Percentiles rank a stretch among this genome's conserved stretches.
These are phyloP conservation scores for Porodaedalea pini DNA, from an alignment of 1,284 basidiomycete species.

Conservation along the genomic window DNA sequence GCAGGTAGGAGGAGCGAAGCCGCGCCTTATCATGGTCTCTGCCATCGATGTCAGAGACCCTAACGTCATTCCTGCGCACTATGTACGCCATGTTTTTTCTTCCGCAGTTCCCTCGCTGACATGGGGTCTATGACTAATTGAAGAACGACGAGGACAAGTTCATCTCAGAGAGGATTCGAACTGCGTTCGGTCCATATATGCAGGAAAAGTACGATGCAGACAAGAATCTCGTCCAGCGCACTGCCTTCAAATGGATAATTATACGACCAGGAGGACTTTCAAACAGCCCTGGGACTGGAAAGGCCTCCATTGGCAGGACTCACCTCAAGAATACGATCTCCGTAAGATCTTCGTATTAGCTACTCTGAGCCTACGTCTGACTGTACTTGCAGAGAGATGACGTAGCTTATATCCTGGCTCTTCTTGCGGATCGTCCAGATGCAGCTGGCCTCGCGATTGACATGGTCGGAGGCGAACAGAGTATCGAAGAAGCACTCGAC, in stretches of 20 bases:
- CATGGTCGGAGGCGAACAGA: constrained; percentile 54
- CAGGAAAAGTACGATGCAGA: constrained; percentile 71
- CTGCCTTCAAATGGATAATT: constrained; percentile 65
- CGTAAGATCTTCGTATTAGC: constrained; percentile 30
- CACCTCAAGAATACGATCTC: constrained; percentile 47
- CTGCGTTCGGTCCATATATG: constrained; percentile 46
- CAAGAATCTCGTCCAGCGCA: constrained; percentile 56
- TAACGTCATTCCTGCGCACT: constrained; percentile 51
- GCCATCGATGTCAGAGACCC: constrained; percentile 62
- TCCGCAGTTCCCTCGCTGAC: not conserved
- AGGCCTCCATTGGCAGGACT: constrained; percentile 52
- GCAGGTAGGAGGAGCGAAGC: constrained; percentile 42
- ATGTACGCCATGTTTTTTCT: constrained; percentile 38
- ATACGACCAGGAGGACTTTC: constrained; percentile 62
- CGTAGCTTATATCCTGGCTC: constrained; percentile 53
- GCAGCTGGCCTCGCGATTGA: constrained; percentile 63
- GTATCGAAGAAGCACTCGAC: constrained; percentile 47
- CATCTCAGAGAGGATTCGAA: constrained; percentile 42
- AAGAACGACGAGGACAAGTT: constrained; percentile 49
- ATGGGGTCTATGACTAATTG: not conserved
- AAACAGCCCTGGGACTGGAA: constrained; percentile 52
- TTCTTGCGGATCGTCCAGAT: constrained; percentile 51
- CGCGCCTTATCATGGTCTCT: constrained; percentile 59
- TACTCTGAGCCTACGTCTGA: not conserved
- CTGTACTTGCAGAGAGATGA: constrained; percentile 48